A percentile compares a stretch with the other conserved stretches of the same genome.
phyloP scores from a whole-genome alignment of 345 rosid species.

The Euphorbia pulcherrima region DNA sequence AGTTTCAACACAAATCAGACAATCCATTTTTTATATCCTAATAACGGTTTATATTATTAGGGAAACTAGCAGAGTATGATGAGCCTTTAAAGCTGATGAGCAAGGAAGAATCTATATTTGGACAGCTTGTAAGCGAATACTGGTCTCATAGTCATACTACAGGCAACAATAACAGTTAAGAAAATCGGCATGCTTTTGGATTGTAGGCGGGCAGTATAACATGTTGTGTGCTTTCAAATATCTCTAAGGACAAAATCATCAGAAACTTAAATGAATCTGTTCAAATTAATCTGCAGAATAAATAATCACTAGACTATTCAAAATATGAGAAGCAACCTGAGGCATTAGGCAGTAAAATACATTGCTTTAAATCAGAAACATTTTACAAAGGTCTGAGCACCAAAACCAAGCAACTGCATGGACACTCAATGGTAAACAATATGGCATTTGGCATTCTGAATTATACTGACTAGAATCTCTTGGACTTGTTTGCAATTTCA shows the following conservation, averaged over 20 bases:
- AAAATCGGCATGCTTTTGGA: background rate
- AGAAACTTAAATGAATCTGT: no score
- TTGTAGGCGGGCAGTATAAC: no score
- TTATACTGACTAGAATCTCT: constrained; percentile 11
- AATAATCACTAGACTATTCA: no score
- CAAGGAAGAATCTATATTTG: constrained; percentile 55
- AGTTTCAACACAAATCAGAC: background rate
- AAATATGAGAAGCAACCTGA: no score
- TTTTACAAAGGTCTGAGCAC: background rate
- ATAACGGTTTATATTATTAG: constrained; percentile 24
- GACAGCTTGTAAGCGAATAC: constrained; percentile 70
- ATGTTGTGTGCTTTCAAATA: no score
- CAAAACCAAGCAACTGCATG: background rate
- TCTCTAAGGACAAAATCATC: no score
- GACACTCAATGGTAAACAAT: background rate
- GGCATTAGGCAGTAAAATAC: no score
- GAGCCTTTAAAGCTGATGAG: constrained; percentile 65
- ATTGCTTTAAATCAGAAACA: background rate
- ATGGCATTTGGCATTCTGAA: background rate
- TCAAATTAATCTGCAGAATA: no score
- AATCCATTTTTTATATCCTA: background rate
- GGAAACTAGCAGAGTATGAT: constrained; percentile 65
- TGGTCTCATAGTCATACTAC: constrained; percentile 56
- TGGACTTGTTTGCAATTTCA: constrained; percentile 14
- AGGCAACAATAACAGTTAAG: background rate